Evolutionary conservation across 129 eudicot genomes (phyloP).

Genomic region (Arctium lappa): DNA sequence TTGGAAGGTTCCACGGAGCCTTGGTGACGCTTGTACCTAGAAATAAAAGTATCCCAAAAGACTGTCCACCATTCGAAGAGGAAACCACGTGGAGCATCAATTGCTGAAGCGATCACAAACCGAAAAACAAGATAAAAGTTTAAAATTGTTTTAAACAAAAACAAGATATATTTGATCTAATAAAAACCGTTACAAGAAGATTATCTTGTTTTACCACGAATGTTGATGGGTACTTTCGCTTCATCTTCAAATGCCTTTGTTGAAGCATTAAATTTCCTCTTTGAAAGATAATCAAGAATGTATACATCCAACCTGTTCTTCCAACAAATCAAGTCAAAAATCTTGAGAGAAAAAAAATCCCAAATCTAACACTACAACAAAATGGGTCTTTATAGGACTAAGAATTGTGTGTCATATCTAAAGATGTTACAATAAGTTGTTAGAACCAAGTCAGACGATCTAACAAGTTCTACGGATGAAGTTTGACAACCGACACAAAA

Average conservation of each 20-base stretch:
- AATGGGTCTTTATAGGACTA: not conserved
- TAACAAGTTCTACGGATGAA: too few species aligned
- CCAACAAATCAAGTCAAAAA: conserved; percentile 15
- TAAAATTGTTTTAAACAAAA: not conserved
- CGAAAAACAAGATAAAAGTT: not conserved
- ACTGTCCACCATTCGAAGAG: conserved; percentile 67
- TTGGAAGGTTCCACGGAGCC: conserved; percentile 34
- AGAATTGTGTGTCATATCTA: not conserved
- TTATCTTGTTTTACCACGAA: conserved; percentile 35
- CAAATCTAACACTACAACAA: not conserved
- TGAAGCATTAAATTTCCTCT: conserved; percentile 43
- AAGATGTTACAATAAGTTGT: not conserved
- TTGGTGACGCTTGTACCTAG: conserved; percentile 44
- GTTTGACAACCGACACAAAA: not conserved
- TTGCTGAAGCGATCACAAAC: conserved; percentile 39
- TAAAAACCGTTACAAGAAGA: not conserved
- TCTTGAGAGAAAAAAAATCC: not conserved
- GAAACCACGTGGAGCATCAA: conserved; percentile 68
- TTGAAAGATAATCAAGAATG: conserved; percentile 64
- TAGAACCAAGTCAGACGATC: too few species aligned
- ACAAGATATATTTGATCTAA: not conserved
- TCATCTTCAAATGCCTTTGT: conserved; percentile 55
- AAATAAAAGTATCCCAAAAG: conserved; percentile 59
- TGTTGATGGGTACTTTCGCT: conserved; percentile 51
- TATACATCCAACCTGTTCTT: conserved; percentile 62